Percentiles rank a stretch among this genome's conserved stretches.
phyloP scores from a whole-genome alignment of 768 basidiomycete species.

The Tephrocybe sp. region DNA sequence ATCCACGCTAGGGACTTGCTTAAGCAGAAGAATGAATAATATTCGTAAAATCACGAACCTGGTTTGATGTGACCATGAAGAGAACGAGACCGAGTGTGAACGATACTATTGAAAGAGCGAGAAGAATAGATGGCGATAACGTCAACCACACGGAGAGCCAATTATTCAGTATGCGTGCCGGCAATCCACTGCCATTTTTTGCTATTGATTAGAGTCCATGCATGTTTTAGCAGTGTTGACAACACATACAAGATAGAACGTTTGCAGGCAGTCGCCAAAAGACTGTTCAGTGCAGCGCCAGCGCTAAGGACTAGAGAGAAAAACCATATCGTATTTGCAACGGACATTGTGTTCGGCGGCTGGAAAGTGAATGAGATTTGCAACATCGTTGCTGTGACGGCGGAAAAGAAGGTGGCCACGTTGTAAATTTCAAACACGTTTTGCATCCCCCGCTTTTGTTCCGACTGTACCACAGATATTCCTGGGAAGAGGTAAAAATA shows the following conservation, averaged over 20 bases:
- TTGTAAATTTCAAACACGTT: not conserved
- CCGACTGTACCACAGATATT: not conserved
- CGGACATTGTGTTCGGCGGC: not conserved
- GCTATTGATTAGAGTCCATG: not conserved
- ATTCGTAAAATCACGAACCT: not conserved
- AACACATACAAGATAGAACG: not conserved
- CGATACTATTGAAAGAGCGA: not conserved
- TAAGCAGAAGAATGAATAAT: not conserved
- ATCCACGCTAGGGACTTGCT: not conserved
- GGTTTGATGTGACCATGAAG: not conserved
- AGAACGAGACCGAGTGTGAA: not conserved
- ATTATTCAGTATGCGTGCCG: not conserved
- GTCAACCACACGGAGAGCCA: not conserved
- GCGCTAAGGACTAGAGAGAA: not conserved
- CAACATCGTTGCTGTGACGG: not conserved
- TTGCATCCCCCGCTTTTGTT: not conserved
- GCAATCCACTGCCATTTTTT: not conserved
- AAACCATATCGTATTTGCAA: not conserved
- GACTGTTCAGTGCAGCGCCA: too few species aligned
- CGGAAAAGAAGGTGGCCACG: too few species aligned
- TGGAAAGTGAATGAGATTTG: not conserved
- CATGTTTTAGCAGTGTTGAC: too few species aligned
- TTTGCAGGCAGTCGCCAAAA: not conserved
- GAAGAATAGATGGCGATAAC: not conserved
- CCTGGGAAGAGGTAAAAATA: not conserved